Percentiles rank a stretch among this genome's conserved stretches.
Evolutionary conservation across 352 stramenopile species (phyloP).

Genomic region (Phytophthora hybrid): DNA sequence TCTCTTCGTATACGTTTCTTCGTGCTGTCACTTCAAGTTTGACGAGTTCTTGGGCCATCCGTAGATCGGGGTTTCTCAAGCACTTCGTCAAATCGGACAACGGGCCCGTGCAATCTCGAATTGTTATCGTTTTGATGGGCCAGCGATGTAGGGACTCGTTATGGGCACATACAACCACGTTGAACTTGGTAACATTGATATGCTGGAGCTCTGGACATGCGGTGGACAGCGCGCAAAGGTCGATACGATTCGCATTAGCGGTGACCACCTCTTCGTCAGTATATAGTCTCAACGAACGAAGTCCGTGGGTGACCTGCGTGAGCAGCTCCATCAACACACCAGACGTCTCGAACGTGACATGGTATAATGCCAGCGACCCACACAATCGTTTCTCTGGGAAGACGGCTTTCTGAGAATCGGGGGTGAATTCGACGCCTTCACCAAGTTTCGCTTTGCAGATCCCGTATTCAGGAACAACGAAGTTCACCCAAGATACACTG

Average conservation of each 20-base stretch:
- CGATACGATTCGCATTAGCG: not conserved
- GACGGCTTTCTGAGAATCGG: not conserved
- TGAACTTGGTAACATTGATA: not conserved
- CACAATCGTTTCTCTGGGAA: not conserved
- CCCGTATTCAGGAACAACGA: conserved; percentile 9
- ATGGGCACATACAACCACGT: not conserved
- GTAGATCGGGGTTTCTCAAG: too few relatives aligned
- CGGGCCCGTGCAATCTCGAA: not conserved
- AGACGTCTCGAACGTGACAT: not conserved
- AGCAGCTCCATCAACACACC: not conserved
- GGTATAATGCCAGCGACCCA: not conserved
- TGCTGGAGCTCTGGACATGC: not conserved
- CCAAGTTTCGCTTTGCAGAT: conserved; percentile 2
- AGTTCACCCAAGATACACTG: not conserved
- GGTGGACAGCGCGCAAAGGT: not conserved
- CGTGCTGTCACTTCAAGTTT: too few relatives aligned
- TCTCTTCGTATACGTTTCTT: too few relatives aligned
- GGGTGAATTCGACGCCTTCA: not conserved
- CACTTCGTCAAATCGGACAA: not conserved
- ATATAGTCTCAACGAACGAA: not conserved
- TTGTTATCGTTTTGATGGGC: not conserved
- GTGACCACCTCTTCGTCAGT: too few relatives aligned
- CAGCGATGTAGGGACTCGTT: not conserved
- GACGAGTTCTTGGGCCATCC: too few relatives aligned
- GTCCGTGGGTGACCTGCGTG: not conserved